phyloP scores from a whole-genome alignment of 805 yeast species.

The Nakazawaea pomicola region DNA sequence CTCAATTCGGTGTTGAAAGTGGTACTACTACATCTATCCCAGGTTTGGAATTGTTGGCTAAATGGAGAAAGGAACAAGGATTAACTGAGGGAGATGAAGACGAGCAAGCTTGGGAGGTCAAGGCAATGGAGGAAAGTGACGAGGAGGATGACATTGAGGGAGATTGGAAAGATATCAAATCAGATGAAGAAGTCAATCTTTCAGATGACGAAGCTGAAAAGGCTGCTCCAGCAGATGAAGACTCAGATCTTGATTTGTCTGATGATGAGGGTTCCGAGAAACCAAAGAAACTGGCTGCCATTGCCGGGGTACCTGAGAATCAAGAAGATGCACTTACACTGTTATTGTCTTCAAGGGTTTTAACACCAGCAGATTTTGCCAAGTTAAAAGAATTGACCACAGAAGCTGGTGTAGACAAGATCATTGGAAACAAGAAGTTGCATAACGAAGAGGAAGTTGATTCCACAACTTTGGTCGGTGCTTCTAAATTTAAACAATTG shows the following conservation, averaged over 20 bases:
- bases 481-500: slow-evolving; percentile 72
- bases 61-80: slow-evolving; percentile 72
- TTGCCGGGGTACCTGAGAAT: slow-evolving; percentile 22
- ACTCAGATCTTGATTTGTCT: slow-evolving; percentile 48
- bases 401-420: slow-evolving; percentile 80
- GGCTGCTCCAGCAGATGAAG: slow-evolving; percentile 27
- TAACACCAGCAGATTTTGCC: slow-evolving; percentile 98
- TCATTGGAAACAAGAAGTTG: slow-evolving; percentile 37
- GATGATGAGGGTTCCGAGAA: slow-evolving; percentile 32
- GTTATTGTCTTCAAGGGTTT: slow-evolving; percentile 66
- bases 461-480: slow-evolving; percentile 70
- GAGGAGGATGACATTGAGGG: slow-evolving; percentile 60
- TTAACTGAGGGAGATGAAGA: slow-evolving; percentile 50
- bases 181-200: slow-evolving; percentile 63
- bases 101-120: slow-evolving; percentile 58
- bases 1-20: slow-evolving; percentile 72
- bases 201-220: slow-evolving; percentile 36
- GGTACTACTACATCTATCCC: slow-evolving; percentile 68
- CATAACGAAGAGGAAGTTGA: slow-evolving; percentile 83
- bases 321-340: slow-evolving; percentile 45
- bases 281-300: slow-evolving; percentile 17
- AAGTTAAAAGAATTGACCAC: slow-evolving; percentile 83
- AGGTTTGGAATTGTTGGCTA: slow-evolving; percentile 83
- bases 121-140: slow-evolving; percentile 48
- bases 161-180: slow-evolving; percentile 87